Base-by-base conservation (phyloP, 768 basidiomycete genomes). In the Tylopilus sp. region DNA sequence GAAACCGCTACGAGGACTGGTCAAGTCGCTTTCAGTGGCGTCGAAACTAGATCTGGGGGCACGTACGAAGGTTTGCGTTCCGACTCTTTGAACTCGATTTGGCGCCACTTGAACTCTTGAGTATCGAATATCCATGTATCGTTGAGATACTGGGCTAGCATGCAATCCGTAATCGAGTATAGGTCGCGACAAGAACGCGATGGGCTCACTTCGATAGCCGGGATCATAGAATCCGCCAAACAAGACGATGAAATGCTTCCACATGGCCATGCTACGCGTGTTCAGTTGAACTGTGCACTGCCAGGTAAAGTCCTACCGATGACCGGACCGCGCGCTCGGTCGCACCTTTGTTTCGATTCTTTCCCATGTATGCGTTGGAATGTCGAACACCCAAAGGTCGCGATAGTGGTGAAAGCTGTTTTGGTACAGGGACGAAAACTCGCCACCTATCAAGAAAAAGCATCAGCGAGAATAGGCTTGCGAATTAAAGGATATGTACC, bases 211-310 rank as follows among this genome's bases (percentile, higher is more conserved):
- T 40, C 82, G 83, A 43, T 89, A 73, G 3, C 93, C 92, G 2
- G 89, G 87, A 64, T 95, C 92, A 57, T 90, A 87, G 67, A 95
- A 95, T 1, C 92, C 93, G 6, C 92, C 94, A 63, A 95, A 97
- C 0, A 96, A 75, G 33, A 95, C 78, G 25, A 95, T 80, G 50
- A 79, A 83, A 48, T 95, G 87, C 64, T 95, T 96, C 89, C 89
- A 96, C 40, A 88, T 73, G 1, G 87, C 87, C 90, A 94, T 92
- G 31, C 89, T 89, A 44, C 25, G n/a, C 10, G 17, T 9, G 12
- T 1, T 52, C 7, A 51, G 50, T n/a, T 22, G 43, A 7, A 21
- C 8, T 1, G 25, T 1, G 14, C 12, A 16, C 30, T n/a, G n/a
- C n/a, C n/a, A n/a, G n/a, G n/a, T n/a, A n/a, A n/a, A n/a, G n/a